phyloP scores from a whole-genome alignment of 192 early-diverging fungal species.

The Coemansia sp. region DNA sequence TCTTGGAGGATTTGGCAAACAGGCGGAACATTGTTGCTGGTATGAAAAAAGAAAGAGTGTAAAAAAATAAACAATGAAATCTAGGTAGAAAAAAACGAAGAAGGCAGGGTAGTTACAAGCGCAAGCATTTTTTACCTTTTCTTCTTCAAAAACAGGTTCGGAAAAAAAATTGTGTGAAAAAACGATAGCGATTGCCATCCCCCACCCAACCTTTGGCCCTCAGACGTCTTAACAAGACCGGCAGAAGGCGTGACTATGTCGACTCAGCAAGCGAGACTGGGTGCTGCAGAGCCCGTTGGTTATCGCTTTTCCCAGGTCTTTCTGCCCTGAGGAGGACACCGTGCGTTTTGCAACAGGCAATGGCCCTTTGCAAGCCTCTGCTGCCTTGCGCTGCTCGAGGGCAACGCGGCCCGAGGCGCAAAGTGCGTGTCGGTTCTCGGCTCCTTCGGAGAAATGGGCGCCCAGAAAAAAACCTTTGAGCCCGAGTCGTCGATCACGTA shows the following conservation, averaged over 20 bases:
- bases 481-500: not conserved
- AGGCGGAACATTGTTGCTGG: slow-evolving; percentile 43
- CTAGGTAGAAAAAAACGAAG: not conserved
- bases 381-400: no score
- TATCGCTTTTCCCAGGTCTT: no score
- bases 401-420: no score
- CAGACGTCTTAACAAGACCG: not conserved
- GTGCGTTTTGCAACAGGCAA: no score
- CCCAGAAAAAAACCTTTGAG: not conserved
- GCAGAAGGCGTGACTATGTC: not conserved
- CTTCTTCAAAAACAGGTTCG: not conserved
- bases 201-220: not conserved
- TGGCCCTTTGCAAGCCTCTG: no score
- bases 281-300: no score
- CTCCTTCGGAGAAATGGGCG: slow-evolving; percentile 7
- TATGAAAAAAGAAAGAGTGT: not conserved
- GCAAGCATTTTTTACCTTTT: not conserved
- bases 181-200: not conserved
- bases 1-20: slow-evolving; percentile 50
- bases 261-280: no score
- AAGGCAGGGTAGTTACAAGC: not conserved
- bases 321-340: no score
- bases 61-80: slow-evolving; percentile 3
- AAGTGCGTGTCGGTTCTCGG: not conserved
- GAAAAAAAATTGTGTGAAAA: slow-evolving; percentile 3